Percentiles rank a stretch among this genome's conserved stretches.
Conservation (phyloP, 345 rosid species). For the Anastatica hierochuntica region DNA sequence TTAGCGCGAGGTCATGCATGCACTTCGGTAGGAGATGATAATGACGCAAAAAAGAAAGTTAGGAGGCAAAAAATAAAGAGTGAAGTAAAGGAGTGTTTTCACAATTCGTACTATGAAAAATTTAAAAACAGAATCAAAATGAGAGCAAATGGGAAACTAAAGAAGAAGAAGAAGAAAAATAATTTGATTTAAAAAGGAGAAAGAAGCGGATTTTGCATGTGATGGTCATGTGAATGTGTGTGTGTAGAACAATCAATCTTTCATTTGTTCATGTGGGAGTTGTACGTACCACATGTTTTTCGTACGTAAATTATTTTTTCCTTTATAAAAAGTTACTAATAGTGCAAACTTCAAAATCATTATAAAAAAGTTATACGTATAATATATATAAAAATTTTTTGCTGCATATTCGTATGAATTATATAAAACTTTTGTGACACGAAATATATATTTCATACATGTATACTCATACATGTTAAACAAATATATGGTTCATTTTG, state of each 20-base stretch:
- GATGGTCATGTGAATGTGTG: slow-evolving; percentile 20
- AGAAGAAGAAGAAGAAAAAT: background rate
- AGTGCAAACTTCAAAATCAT: too few species aligned
- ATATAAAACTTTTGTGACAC: background rate
- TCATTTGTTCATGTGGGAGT: slow-evolving; percentile 17
- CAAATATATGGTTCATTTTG: too few species aligned
- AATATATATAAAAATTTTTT: too few species aligned
- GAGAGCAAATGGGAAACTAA: slow-evolving; percentile 8
- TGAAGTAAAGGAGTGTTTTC: slow-evolving; percentile 1
- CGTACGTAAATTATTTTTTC: background rate
- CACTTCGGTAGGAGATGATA: too few species aligned
- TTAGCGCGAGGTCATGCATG: too few species aligned
- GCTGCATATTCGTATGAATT: background rate
- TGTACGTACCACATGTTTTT: slow-evolving; percentile 12
- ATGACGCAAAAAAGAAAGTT: slow-evolving; percentile 5
- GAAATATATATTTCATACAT: too few species aligned
- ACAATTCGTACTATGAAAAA: slow-evolving; percentile 11
- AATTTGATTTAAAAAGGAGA: too few species aligned
- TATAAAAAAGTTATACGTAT: too few species aligned
- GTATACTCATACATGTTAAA: too few species aligned
- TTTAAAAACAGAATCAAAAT: slow-evolving; percentile 15
- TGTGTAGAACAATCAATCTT: slow-evolving; percentile 19
- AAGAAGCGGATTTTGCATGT: slow-evolving; percentile 13
- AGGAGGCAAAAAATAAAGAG: background rate
- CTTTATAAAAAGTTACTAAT: too few species aligned